Evolutionary conservation across 495 filamentous ascomycete genomes (phyloP).

Genomic region (Penicillium verhagenii): DNA sequence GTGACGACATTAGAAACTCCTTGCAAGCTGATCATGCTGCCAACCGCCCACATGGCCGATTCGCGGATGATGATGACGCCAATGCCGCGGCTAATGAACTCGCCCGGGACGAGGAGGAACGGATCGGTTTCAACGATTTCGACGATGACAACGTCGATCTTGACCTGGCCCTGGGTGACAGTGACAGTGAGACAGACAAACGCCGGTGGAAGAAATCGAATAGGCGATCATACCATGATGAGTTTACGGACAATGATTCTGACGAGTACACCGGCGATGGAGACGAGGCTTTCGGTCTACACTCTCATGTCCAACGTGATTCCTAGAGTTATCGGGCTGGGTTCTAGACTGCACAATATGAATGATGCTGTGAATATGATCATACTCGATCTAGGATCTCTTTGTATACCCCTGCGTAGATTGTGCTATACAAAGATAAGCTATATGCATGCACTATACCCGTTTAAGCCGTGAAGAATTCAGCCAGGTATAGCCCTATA

Average conservation of each 20-base stretch:
- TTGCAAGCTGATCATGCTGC: conserved; percentile 41
- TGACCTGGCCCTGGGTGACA: conserved; percentile 38
- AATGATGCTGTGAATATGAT: neutral
- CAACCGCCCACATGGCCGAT: conserved; percentile 38
- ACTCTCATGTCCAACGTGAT: conserved; percentile 37
- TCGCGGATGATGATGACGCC: conserved; percentile 46
- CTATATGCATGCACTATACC: neutral
- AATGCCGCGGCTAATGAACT: conserved; percentile 44
- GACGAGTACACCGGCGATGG: conserved; percentile 43
- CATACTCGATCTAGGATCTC: neutral
- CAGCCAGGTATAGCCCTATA: neutral
- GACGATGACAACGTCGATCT: conserved; percentile 45
- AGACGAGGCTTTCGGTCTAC: conserved; percentile 48
- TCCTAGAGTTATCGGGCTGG: neutral
- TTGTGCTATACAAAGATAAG: neutral
- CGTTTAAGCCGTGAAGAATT: neutral
- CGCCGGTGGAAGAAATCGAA: conserved; percentile 22
- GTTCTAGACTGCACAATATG: neutral
- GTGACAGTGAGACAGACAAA: conserved; percentile 27
- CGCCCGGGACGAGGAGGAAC: conserved; percentile 49
- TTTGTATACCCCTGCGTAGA: neutral
- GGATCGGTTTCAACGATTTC: conserved; percentile 46
- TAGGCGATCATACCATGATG: conserved; percentile 44
- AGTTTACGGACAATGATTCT: conserved; percentile 56
- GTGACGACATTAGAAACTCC: conserved; percentile 45